Base-by-base conservation (phyloP, 257 asterid species). In the Solanum virginianum region DNA sequence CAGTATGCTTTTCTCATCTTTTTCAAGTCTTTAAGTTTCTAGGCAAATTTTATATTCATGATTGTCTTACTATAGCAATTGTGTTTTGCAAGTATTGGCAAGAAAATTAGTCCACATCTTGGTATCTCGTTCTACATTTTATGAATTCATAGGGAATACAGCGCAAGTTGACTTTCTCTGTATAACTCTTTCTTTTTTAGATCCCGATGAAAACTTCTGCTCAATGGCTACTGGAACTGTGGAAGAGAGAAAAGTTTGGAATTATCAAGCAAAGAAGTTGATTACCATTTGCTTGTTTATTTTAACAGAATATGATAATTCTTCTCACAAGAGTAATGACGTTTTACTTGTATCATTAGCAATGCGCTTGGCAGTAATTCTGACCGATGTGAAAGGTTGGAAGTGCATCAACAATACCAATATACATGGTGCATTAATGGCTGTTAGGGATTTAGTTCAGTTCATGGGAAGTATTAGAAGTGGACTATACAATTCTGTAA, bases 381-480 rank as follows among this genome's bases (percentile, higher is more conserved):
- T 96, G 89, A 96, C 97, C 65, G 99, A 95, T 90, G 87, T 91
- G 39, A 94, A 92, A 90, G 94, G 97, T 89, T 96, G 99, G 99
- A 96, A 91, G 86, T 88, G 91, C 88, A 84, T 92, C 84, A 63
- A 80, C 65, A 90, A 86, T 83, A 87, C 81, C 86, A 86, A 83
- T 69, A 81, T 77, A 57, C 89, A 84, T 83, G 93, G 86, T 88
- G 94, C 95, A 84, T 88, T 89, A 83, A 51, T 80, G 9, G 92
- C 98, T 7, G 93, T 91, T 89, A 91, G 90, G 91, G 88, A 86
- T 82, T 90, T 96, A 77, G 91, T 93, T 41, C 88, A 74, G 84
- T 92, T 90, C 87, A 87, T 94, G 86, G 99, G 94, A 88, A 91
- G 92, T 87, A 84, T 86, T 88, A 86, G 86, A 84, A 91, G 95